Evolutionary conservation across 108 stramenopile species (phyloP).

Genomic region (Discostella stelligeroides): DNA sequence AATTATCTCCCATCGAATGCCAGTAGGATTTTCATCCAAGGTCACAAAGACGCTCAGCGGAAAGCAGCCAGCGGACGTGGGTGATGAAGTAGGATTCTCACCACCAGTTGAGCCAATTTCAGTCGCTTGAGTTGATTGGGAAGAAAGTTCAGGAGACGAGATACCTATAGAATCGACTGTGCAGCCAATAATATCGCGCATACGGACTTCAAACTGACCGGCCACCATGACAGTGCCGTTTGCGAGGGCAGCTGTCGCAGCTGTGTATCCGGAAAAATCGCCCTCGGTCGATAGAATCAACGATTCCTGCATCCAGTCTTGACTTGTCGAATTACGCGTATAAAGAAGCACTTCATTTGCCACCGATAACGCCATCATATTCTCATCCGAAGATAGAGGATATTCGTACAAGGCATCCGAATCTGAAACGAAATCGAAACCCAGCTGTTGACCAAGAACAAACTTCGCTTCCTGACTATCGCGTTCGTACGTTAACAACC

Average conservation of each 20-base stretch:
- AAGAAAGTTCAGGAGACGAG: not conserved
- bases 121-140: not conserved
- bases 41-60: conserved; percentile 8
- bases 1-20: conserved; percentile 22
- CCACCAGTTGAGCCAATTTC: not conserved
- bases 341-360: conserved; percentile 15
- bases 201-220: not conserved
- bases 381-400: conserved; percentile 4
- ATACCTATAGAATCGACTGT: not conserved
- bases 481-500: conserved; percentile 12
- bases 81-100: not conserved
- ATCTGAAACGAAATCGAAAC: conserved; percentile 3
- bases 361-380: conserved; percentile 23
- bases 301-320: conserved; percentile 21
- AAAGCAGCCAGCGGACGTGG: conserved; percentile 7
- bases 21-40: conserved; percentile 20
- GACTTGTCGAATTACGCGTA: conserved; percentile 8
- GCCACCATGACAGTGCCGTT: conserved; percentile 14
- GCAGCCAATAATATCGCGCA: conserved; percentile 19
- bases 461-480: not conserved
- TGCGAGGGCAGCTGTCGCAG: conserved; percentile 8
- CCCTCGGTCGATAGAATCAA: conserved; percentile 11
- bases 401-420: conserved; percentile 18
- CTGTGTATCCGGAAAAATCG: conserved; percentile 13
- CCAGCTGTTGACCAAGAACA: conserved; percentile 18